Conservation (phyloP, 352 stramenopile species). For the Pythium rishiriense region DNA sequence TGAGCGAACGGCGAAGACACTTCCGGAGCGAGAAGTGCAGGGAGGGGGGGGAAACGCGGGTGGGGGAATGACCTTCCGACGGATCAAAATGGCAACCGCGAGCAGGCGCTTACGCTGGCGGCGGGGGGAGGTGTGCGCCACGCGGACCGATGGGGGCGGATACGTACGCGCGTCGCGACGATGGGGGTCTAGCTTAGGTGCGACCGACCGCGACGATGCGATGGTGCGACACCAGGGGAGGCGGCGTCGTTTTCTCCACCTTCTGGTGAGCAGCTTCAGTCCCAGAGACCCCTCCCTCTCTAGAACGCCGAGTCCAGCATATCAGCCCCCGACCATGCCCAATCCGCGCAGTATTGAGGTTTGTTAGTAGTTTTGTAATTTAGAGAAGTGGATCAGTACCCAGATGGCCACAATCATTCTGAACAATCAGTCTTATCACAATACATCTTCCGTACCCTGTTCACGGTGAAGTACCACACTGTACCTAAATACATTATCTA, state of each 20-base stretch:
- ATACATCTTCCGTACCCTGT: not conserved
- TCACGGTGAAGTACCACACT: not conserved
- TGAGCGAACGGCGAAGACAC: not conserved
- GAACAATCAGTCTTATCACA: not conserved
- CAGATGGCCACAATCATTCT: constrained; percentile 11
- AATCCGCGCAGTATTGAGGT: not conserved
- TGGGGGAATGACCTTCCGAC: constrained; percentile 26
- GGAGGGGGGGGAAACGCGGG: not conserved
- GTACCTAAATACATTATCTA: not conserved
- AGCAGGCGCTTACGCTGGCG: not conserved
- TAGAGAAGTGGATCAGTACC: not conserved
- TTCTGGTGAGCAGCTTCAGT: constrained; percentile 11
- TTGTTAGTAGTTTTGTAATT: constrained; percentile 14
- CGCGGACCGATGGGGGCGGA: not conserved
- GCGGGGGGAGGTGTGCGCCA: not conserved
- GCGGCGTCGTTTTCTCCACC: constrained; percentile 15
- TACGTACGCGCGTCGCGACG: constrained; percentile 17
- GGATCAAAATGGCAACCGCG: constrained; percentile 19
- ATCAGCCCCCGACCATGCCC: not conserved
- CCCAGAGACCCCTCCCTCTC: not conserved
- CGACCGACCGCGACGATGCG: constrained; percentile 6
- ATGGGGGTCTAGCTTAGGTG: constrained; percentile 3
- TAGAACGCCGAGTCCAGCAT: constrained; percentile 3
- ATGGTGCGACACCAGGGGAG: constrained; percentile 17
- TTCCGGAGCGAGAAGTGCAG: not conserved